phyloP scores from a whole-genome alignment of 257 asterid species.

The Solanum piurae region DNA sequence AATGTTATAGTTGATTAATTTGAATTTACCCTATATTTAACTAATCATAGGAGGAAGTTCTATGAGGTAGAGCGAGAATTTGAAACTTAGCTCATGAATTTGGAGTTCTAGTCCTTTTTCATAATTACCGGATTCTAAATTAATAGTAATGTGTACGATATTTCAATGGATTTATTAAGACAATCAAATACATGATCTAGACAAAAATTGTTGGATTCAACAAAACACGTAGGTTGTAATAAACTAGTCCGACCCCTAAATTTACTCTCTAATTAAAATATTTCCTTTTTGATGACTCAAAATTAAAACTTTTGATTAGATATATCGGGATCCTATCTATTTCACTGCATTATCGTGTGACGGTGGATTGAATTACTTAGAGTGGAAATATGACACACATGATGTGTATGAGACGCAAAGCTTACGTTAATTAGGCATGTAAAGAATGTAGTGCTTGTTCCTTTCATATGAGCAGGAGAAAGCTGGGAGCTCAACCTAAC shows the following conservation, averaged over 20 bases:
- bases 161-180: background rate
- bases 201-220: background rate
- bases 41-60: background rate
- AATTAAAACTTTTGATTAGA: background rate
- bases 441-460: constrained; percentile 15
- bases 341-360: background rate
- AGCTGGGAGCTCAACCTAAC: background rate
- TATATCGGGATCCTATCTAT: background rate
- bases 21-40: background rate
- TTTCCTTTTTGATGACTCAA: background rate
- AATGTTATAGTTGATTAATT: background rate
- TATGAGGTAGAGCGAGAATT: background rate
- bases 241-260: background rate
- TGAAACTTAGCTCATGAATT: background rate
- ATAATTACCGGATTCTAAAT: background rate
- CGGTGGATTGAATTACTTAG: background rate
- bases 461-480: constrained; percentile 7
- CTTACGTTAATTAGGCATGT: constrained; percentile 18
- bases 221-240: background rate
- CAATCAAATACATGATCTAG: background rate
- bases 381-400: background rate
- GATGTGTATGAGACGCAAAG: background rate
- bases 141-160: background rate
- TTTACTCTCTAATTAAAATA: background rate
- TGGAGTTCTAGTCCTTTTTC: background rate